Evolutionary conservation across 495 filamentous ascomycete species (phyloP).

Genomic region (Annulohypoxylon nitens): DNA sequence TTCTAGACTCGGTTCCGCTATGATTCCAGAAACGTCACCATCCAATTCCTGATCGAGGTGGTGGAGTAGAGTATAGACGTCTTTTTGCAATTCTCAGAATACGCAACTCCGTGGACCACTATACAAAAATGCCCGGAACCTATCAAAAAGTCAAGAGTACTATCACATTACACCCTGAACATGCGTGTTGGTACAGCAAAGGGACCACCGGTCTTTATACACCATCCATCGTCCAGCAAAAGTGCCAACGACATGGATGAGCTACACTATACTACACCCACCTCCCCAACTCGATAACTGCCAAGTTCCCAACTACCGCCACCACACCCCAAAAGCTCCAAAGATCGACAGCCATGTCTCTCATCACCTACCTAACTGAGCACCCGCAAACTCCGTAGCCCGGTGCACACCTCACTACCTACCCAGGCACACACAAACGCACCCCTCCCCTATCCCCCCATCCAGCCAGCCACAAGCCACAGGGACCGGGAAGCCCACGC

Average conservation of each 20-base stretch:
- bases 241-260: background rate
- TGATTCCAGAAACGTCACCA: background rate
- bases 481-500: background rate
- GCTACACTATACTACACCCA: no score
- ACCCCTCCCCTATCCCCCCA: background rate
- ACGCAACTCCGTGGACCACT: no score
- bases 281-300: background rate
- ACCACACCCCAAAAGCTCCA: background rate
- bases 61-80: no score
- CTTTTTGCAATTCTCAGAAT: no score
- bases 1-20: background rate
- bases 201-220: background rate
- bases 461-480: background rate
- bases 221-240: background rate
- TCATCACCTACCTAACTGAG: background rate
- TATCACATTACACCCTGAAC: no score
- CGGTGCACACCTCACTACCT: background rate
- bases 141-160: no score
- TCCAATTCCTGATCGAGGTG: background rate
- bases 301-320: background rate
- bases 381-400: background rate
- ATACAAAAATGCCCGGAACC: no score
- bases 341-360: background rate
- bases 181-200: background rate
- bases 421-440: background rate